Conservation (phyloP, 345 rosid genomes). For the Zanthoxylum bungeanum region DNA sequence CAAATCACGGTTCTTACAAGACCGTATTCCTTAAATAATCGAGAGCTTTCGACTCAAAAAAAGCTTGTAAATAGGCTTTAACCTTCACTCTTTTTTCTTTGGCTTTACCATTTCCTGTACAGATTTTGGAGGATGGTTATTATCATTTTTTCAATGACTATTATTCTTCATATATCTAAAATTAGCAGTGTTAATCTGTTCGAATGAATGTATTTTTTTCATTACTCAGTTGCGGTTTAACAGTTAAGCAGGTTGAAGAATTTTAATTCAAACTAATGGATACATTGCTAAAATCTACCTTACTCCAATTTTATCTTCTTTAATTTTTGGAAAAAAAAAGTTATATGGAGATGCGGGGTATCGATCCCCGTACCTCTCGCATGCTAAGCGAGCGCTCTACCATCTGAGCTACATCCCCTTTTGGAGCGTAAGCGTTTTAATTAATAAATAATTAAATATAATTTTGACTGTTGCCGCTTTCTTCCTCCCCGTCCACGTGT, state of each 20-base stretch:
- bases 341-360: conserved; percentile 19
- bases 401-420: conserved; percentile 41
- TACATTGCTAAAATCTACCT: no score
- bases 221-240: no score
- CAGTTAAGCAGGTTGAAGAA: background rate
- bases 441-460: background rate
- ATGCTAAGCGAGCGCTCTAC: conserved; percentile 59
- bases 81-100: background rate
- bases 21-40: background rate
- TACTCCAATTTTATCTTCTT: background rate
- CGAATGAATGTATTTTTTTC: no score
- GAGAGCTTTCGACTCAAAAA: background rate
- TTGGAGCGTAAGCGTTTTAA: fast-evolving
- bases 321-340: no score
- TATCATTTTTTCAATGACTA: no score
- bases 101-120: background rate
- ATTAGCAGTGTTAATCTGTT: no score
- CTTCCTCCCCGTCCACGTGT: background rate
- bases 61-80: background rate
- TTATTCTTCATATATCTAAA: background rate
- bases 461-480: background rate
- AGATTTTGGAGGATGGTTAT: background rate
- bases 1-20: background rate
- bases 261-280: background rate
- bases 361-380: conserved; percentile 42